phyloP scores from a whole-genome alignment of 305 asterid genomes.

The Solanum hybrid region DNA sequence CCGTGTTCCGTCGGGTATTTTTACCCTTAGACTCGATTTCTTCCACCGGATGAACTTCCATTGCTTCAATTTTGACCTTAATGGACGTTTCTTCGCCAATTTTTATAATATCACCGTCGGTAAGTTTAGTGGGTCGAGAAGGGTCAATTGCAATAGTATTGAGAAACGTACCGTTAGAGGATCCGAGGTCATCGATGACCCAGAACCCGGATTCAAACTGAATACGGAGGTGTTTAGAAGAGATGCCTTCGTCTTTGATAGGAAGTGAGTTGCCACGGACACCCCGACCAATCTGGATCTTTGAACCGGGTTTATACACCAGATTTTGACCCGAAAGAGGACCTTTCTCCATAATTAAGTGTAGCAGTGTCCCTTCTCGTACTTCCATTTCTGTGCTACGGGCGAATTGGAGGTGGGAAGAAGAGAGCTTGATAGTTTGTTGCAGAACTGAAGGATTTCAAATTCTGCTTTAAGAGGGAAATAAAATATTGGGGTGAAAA shows the following conservation, averaged over 20 bases:
- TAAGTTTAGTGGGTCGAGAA: conserved; percentile 21
- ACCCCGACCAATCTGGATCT: conserved; percentile 48
- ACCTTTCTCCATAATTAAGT: conserved; percentile 47
- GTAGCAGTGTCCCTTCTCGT: conserved; percentile 24
- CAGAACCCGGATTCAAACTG: conserved; percentile 28
- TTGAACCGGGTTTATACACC: conserved; percentile 30
- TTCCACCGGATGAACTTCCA: conserved; percentile 5
- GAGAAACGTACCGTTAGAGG: conserved; percentile 66
- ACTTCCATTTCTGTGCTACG: background rate
- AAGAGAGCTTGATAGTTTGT: background rate
- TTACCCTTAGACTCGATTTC: background rate
- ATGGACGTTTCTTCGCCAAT: conserved; percentile 67
- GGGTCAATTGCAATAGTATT: conserved; percentile 33
- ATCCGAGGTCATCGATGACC: conserved; percentile 51
- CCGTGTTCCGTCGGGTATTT: conserved; percentile 21
- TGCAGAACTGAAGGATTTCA: background rate
- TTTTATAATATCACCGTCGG: conserved; percentile 42
- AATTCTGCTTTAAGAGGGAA: background rate
- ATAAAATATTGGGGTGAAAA: background rate
- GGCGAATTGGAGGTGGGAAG: background rate
- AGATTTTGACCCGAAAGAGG: conserved; percentile 41
- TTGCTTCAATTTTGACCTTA: conserved; percentile 23
- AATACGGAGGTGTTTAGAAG: conserved; percentile 59
- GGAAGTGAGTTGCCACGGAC: conserved; percentile 53
- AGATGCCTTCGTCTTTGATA: conserved; percentile 65